Evolutionary conservation across 2,329 filamentous ascomycete species (phyloP), one percentile per base, ranked within the genome.

Genomic region (Epichloe gansuensis): DNA sequence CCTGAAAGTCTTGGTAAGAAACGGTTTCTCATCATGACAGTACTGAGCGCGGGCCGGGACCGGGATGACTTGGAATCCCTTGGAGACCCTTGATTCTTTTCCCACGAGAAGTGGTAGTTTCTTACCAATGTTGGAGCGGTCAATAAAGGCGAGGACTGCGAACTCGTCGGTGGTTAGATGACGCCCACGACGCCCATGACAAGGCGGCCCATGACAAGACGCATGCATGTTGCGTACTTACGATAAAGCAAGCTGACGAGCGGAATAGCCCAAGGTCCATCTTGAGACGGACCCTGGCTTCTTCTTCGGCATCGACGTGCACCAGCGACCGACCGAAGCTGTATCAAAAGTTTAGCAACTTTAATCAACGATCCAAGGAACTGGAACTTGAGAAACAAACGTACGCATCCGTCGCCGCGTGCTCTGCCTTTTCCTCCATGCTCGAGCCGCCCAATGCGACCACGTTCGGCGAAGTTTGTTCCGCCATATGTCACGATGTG

Each of bases 221-320:
- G 6, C n/a, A 35, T 39, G 37, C 28, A 31, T 28, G 28, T 5
- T 42, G 31, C 45, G 13, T 0, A 85, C 47, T 48, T 11, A 48
- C 55, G 71, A 59, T 86, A 86, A 12, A 86, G 69, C 1, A 86
- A 54, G 0, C 81, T 69, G 0, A 85, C 79, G 0, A 80, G 83
- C 0, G 83, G 83, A 0, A 86, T 70, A 86, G 76, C 57, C 72
- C 76, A 5, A 83, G 57, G 60, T 86, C 83, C 41, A 86, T 82
- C 65, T 86, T 86, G 58, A 67, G 65, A 3, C 80, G 72, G 12
- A 86, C 69, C 46, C 70, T 73, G 5, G 72, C 63, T 61, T 85
- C 83, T 1, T 76, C 78, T 31, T 67, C 71, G 5, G 71, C 67
- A 57, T 85, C 80, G 56, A 82, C 23, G 17, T 31, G 28, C 28